phyloP scores from a whole-genome alignment of 2,329 filamentous ascomycete genomes.

The Dothideomycetidae sp. region DNA sequence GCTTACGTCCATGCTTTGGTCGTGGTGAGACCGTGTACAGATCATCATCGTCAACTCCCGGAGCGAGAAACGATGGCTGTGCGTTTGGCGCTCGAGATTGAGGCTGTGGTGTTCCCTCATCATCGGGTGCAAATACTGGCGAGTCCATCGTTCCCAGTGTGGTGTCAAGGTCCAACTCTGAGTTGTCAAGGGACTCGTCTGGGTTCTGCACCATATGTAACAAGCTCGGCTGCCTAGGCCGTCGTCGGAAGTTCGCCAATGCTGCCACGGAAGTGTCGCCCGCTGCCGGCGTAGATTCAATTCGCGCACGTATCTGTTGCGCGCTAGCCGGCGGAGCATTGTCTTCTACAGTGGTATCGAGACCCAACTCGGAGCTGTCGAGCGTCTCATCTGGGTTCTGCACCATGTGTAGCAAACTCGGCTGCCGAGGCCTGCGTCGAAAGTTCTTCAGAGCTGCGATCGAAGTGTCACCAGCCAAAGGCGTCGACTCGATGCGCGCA shows the following conservation, averaged over 20 bases:
- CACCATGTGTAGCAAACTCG: conserved; percentile 36
- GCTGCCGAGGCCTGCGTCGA: conserved; percentile 34
- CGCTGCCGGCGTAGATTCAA: conserved; percentile 4
- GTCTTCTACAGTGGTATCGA: conserved; percentile 14
- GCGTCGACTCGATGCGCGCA: conserved; percentile 2
- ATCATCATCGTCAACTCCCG: conserved; percentile 4
- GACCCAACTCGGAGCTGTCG: conserved; percentile 17
- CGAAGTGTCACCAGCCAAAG: conserved; percentile 25
- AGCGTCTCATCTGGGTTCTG: conserved; percentile 21
- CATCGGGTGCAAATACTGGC: conserved; percentile 44
- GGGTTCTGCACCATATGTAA: conserved; percentile 33
- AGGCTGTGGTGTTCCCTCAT: conserved; percentile 50
- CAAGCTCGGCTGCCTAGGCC: conserved; percentile 35
- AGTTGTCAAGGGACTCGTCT: conserved; percentile 16
- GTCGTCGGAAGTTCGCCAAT: conserved; percentile 37
- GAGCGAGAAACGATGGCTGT: not conserved
- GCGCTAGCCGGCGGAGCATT: not conserved
- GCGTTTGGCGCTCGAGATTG: not conserved
- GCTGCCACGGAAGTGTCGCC: conserved; percentile 33
- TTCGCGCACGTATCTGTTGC: not conserved
- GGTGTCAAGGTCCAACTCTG: conserved; percentile 15
- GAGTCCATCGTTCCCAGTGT: not conserved
- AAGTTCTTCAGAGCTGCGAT: conserved; percentile 37
- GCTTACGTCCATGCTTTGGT: conserved; percentile 4
- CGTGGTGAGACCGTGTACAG: conserved; percentile 6